These are phyloP conservation scores for Schizopora paradoxa DNA, from an alignment of 1,284 basidiomycete genomes.

Conservation along the genomic window DNA sequence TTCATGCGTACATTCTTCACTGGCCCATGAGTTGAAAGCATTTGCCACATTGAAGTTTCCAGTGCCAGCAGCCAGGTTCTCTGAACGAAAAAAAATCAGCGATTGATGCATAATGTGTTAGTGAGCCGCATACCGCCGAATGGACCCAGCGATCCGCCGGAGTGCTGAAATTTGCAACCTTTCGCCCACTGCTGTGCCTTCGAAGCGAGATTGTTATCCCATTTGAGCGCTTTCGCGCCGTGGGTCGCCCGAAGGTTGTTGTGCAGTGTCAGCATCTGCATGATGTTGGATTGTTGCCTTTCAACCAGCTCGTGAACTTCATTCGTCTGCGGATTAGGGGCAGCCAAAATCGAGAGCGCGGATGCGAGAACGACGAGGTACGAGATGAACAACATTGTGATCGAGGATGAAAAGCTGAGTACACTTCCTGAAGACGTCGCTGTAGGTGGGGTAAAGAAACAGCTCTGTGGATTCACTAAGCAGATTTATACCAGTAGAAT, in stretches of 20 bases:
- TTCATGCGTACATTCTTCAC: conserved; percentile 21
- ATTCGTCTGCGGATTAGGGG: no score
- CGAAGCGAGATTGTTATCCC: conserved; percentile 48
- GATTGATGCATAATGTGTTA: no score
- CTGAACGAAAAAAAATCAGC: no score
- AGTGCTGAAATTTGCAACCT: conserved; percentile 57
- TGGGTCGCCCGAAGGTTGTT: conserved; percentile 55
- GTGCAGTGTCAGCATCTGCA: conserved; percentile 49
- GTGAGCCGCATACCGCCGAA: conserved; percentile 57
- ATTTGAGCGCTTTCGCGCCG: conserved; percentile 51
- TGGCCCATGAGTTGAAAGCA: conserved; percentile 28
- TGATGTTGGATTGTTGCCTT: conserved; percentile 26
- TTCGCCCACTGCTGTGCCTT: conserved; percentile 64
- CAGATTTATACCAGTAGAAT: no score
- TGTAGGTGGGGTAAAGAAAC: no score
- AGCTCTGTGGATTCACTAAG: no score
- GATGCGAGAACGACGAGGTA: no score
- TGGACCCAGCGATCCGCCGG: conserved; percentile 53
- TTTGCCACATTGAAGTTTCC: conserved; percentile 38
- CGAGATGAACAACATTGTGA: no score
- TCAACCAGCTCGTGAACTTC: no score
- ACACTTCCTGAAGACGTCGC: no score
- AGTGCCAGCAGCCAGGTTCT: conserved; percentile 53
- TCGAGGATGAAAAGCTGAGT: no score
- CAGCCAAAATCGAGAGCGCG: no score